These are phyloP conservation scores for Bondarzewia mesenterica DNA, from an alignment of 1,284 basidiomycete genomes.

Conservation along the genomic window DNA sequence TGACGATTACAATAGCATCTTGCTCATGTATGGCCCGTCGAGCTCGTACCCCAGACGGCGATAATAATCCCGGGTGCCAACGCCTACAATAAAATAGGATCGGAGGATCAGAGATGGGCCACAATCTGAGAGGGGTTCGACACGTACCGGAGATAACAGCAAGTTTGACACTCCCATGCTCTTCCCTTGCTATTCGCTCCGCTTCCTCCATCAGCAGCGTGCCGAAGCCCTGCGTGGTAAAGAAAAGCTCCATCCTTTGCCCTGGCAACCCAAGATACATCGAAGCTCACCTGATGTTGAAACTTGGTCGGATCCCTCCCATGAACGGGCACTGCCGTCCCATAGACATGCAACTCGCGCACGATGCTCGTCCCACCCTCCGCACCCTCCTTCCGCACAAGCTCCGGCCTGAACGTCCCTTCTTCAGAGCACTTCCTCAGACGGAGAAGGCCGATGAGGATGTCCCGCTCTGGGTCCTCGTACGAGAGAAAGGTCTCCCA, in stretches of 20 bases:
- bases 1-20: slow-evolving; percentile 38
- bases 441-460: slow-evolving; percentile 89
- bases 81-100: too few species aligned
- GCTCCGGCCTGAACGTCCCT: slow-evolving; percentile 93
- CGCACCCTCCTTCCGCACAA: slow-evolving; percentile 59
- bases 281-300: slow-evolving; percentile 71
- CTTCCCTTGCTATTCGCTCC: slow-evolving; percentile 95
- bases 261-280: slow-evolving; percentile 3
- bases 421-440: slow-evolving; percentile 94
- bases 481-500: slow-evolving; percentile 99
- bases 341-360: slow-evolving; percentile 97
- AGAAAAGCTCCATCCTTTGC: too few species aligned
- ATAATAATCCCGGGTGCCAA: slow-evolving; percentile 94
- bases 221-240: slow-evolving; percentile 73
- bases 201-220: slow-evolving; percentile 99
- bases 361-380: slow-evolving; percentile 91
- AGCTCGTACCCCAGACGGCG: slow-evolving; percentile 88
- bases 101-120: slow-evolving; percentile 7
- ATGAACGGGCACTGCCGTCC: slow-evolving; percentile 96
- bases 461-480: slow-evolving; percentile 96
- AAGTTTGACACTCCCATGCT: slow-evolving; percentile 90
- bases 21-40: slow-evolving; percentile 98
- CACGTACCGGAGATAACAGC: slow-evolving; percentile 86
- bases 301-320: slow-evolving; percentile 97
- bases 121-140: not conserved